These are phyloP conservation scores for Rossbeevera mucosa DNA, from an alignment of 768 basidiomycete species.

Conservation along the genomic window DNA sequence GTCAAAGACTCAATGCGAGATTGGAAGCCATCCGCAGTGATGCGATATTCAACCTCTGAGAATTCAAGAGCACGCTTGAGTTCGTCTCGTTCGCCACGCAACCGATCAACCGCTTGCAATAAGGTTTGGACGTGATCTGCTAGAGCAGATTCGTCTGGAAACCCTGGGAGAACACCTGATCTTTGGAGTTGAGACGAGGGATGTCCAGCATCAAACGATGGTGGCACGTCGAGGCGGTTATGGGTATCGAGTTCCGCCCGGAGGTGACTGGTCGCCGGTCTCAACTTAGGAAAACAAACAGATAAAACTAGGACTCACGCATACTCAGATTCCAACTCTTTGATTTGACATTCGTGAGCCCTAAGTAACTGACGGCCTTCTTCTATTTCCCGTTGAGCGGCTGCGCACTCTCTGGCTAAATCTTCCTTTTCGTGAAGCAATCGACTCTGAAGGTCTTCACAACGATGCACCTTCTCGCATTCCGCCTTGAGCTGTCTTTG, in stretches of 20 bases:
- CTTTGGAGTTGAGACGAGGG: background rate
- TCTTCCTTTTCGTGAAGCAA: slow-evolving; percentile 55
- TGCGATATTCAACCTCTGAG: slow-evolving; percentile 60
- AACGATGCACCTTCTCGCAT: slow-evolving; percentile 34
- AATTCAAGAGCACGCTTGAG: slow-evolving; percentile 64
- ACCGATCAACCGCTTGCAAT: slow-evolving; percentile 57
- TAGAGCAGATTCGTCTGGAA: slow-evolving; percentile 21
- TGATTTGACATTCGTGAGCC: slow-evolving; percentile 23
- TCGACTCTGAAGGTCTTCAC: slow-evolving; percentile 41
- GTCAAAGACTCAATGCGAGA: slow-evolving; percentile 39
- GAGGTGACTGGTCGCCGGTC: slow-evolving; percentile 16
- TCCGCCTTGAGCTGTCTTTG: slow-evolving; percentile 40
- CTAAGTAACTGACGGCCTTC: slow-evolving; percentile 18
- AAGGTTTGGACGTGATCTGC: slow-evolving; percentile 50
- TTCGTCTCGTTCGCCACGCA: slow-evolving; percentile 62
- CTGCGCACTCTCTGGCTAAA: slow-evolving; percentile 41
- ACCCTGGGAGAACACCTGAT: background rate
- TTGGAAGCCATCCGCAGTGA: slow-evolving; percentile 57
- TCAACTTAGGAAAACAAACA: background rate
- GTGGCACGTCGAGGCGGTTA: background rate
- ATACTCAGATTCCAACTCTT: slow-evolving; percentile 21
- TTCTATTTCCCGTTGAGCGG: slow-evolving; percentile 32
- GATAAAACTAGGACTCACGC: slow-evolving; percentile 20
- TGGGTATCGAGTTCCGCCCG: slow-evolving; percentile 14
- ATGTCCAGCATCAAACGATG: background rate